Base-by-base conservation (phyloP, 345 rosid species). In the Firmiana major region DNA sequence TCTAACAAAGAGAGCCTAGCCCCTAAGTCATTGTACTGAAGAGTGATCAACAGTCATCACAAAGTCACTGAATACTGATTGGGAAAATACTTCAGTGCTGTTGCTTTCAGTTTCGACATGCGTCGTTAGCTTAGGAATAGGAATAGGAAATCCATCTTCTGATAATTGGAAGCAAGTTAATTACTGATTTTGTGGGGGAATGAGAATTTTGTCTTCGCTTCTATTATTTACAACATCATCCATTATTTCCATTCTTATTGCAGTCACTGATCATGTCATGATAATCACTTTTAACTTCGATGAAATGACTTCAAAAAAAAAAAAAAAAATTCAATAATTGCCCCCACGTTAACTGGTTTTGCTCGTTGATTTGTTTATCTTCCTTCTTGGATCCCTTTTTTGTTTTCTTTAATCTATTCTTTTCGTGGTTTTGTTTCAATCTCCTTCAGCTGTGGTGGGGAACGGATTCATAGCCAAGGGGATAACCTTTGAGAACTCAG, bases 401-500 rank as follows among this genome's bases (percentile, higher is more conserved):
- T 8, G 1, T 34, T 63, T 31, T 36, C 59, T 70, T 70, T 46
- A 28, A 26, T 3, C 38, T 31, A 1, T 31, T 2, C 4, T 67
- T 57, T 57, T 75, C 38, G 13, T 24, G 4, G 28, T 60, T 21
- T 34, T 34, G 67, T 63, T 58, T 58, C 28, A 3, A 22, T 58
- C 3, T 63, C 43, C n/a, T 79, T 34, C 88, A 93, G 98, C 95
- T 0, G 93, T 68, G 71, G 90, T 82, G 38, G 97, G 98, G 22
- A 69, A n/a, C 28, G 87, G 86, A 21, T 93, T 93, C 91, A 81
- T 93, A 46, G 98, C 98, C 3, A 91, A 83, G 58, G 90, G 92
- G 43, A 86, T 93, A 59, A 87, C 92, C 4, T 82, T 93, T 57
- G 97, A 88, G 81, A 93, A 93, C 83, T 74, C 86, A 13, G 97